Percentiles rank a stretch among this genome's conserved stretches.
phyloP scores from a whole-genome alignment of 1,284 basidiomycete species.

The Sanghuangporus sanghuang region DNA sequence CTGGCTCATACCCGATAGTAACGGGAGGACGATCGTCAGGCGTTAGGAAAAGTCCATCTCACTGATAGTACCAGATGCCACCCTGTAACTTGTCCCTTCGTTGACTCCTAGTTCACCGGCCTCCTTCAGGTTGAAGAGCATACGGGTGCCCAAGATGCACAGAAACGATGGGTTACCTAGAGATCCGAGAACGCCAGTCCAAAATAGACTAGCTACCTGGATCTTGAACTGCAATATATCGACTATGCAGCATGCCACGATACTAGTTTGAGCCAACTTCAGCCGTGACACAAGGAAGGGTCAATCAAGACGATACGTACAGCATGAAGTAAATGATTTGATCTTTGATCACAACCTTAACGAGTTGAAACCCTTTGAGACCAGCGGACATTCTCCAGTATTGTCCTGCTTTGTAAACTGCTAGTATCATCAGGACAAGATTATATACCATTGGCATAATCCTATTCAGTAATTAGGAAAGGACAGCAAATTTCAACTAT shows the following conservation, averaged over 20 bases:
- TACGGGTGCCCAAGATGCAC: constrained; percentile 1
- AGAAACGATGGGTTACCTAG: background rate
- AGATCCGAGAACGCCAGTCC: background rate
- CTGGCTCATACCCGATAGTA: too few species aligned
- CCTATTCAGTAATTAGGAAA: background rate
- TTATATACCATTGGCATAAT: background rate
- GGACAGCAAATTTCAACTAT: background rate
- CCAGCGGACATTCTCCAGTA: constrained; percentile 6
- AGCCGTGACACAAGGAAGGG: background rate
- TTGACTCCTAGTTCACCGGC: constrained; percentile 2
- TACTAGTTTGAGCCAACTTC: background rate
- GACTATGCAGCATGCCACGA: background rate
- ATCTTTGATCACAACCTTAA: constrained; percentile 4
- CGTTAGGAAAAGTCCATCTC: background rate
- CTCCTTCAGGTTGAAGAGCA: constrained; percentile 7
- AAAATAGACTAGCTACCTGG: background rate
- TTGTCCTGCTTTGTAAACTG: constrained; percentile 4
- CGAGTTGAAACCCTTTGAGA: background rate
- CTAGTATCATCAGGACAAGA: background rate
- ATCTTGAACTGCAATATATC: background rate
- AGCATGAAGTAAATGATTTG: constrained; percentile 3
- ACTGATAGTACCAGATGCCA: background rate
- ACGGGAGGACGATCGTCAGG: background rate
- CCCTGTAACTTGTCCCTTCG: constrained; percentile 4
- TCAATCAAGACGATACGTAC: background rate